phyloP scores from a whole-genome alignment of 805 yeast genomes.

The Metschnikowia peoriensis region DNA sequence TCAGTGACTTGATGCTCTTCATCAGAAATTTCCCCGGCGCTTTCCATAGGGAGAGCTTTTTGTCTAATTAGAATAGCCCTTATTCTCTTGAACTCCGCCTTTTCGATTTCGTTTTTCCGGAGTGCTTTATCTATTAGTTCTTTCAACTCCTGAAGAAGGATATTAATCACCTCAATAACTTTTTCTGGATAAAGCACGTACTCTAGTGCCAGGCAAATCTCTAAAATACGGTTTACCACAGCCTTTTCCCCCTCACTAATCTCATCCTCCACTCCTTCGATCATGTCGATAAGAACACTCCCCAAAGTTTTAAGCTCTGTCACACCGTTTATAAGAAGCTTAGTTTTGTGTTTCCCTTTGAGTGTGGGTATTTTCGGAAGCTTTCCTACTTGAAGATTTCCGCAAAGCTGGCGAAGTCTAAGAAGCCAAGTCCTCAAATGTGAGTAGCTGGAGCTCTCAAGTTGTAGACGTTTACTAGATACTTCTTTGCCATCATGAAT shows the following conservation, averaged over 20 bases:
- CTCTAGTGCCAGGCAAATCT: slow-evolving; percentile 71
- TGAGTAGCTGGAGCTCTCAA: slow-evolving; percentile 38
- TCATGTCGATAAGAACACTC: slow-evolving; percentile 66
- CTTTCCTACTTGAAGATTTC: slow-evolving; percentile 63
- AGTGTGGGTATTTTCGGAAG: slow-evolving; percentile 13
- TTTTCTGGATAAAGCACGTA: slow-evolving; percentile 46
- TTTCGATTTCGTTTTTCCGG: background rate
- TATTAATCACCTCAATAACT: slow-evolving; percentile 50
- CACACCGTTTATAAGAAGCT: slow-evolving; percentile 15
- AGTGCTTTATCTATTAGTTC: slow-evolving; percentile 1
- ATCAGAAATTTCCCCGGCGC: slow-evolving; percentile 8
- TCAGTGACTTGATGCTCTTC: slow-evolving; percentile 1
- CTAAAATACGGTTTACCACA: slow-evolving; percentile 45
- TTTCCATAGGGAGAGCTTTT: slow-evolving; percentile 24
- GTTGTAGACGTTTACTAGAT: slow-evolving; percentile 47
- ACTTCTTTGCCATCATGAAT: slow-evolving; percentile 54
- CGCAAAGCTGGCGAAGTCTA: slow-evolving; percentile 73
- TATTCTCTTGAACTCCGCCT: background rate
- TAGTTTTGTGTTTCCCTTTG: slow-evolving; percentile 10
- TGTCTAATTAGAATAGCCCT: slow-evolving; percentile 1
- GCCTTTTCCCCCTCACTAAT: slow-evolving; percentile 49
- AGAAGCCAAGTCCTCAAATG: slow-evolving; percentile 69
- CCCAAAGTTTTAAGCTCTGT: slow-evolving; percentile 48
- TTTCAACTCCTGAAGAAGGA: slow-evolving; percentile 24
- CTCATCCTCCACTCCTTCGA: slow-evolving; percentile 51